phyloP scores from a whole-genome alignment of 148 eudicot genomes.

The Amaranthus cruentus region DNA sequence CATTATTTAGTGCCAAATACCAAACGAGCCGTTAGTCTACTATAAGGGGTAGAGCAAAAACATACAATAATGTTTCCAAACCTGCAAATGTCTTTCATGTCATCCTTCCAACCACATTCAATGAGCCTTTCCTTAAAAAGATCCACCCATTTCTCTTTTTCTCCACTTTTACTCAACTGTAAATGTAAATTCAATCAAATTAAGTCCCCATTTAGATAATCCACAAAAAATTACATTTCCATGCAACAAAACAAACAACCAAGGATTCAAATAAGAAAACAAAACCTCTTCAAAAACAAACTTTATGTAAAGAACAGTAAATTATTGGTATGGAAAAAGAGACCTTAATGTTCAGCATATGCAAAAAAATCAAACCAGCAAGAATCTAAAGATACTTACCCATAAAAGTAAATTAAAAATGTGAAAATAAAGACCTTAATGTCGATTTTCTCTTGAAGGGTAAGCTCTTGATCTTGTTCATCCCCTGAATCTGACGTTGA shows the following conservation, averaged over 20 bases:
- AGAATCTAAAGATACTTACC: too few relatives aligned
- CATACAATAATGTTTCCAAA: not conserved
- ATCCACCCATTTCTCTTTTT: slow-evolving; percentile 65
- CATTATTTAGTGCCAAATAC: not conserved
- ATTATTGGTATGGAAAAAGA: too few relatives aligned
- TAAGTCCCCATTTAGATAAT: slow-evolving; percentile 12
- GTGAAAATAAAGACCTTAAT: slow-evolving; percentile 39
- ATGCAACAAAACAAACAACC: not conserved
- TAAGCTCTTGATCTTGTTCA: slow-evolving; percentile 49
- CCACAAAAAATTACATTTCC: not conserved
- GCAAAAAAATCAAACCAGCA: too few relatives aligned
- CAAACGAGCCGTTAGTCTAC: too few relatives aligned
- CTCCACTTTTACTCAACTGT: slow-evolving; percentile 67
- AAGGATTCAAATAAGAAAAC: too few relatives aligned
- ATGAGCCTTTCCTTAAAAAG: slow-evolving; percentile 62
- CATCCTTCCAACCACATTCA: slow-evolving; percentile 64
- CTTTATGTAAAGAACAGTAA: too few relatives aligned
- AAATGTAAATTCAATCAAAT: slow-evolving; percentile 8
- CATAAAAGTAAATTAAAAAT: too few relatives aligned
- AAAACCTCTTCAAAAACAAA: too few relatives aligned
- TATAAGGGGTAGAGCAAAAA: too few relatives aligned
- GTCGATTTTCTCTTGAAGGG: slow-evolving; percentile 58
- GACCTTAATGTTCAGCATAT: too few relatives aligned
- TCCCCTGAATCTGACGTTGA: slow-evolving; percentile 72
- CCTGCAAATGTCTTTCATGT: slow-evolving; percentile 46